A percentile compares a stretch with the other conserved stretches of the same genome.
Evolutionary conservation across 2,329 filamentous ascomycete genomes (phyloP).

Genomic region (Mycocentrospora acerina): DNA sequence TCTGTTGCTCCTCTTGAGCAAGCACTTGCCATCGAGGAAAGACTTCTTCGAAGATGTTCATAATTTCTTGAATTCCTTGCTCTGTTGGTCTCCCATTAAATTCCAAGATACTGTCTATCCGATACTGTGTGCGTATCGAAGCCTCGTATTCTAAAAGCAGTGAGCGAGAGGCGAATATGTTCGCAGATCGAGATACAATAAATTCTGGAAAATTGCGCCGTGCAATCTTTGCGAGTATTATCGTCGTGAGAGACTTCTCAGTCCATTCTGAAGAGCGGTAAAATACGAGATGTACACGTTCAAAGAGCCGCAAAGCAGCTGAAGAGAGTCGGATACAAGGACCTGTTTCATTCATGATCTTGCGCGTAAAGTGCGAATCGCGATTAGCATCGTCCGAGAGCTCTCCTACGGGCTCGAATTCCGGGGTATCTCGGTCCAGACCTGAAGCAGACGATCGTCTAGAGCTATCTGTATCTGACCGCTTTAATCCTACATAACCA

Average conservation of each 20-base stretch:
- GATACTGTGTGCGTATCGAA: constrained; percentile 76
- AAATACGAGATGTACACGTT: constrained; percentile 92
- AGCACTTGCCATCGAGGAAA: constrained; percentile 79
- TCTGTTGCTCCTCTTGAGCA: constrained; percentile 71
- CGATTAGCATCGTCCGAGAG: constrained; percentile 59
- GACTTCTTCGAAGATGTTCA: constrained; percentile 71
- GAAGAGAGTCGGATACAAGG: constrained; percentile 81
- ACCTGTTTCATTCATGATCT: constrained; percentile 75
- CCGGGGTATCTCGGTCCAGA: constrained; percentile 28
- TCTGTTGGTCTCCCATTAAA: constrained; percentile 70
- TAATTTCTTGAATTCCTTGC: constrained; percentile 65
- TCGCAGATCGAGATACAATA: constrained; percentile 83
- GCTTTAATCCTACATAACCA: constrained; percentile 66
- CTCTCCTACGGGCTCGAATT: constrained; percentile 36
- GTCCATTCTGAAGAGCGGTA: constrained; percentile 97
- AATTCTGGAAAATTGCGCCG: constrained; percentile 86
- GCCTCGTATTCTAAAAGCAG: constrained; percentile 86
- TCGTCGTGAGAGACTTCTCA: constrained; percentile 91
- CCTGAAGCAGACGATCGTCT: constrained; percentile 48
- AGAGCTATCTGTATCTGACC: constrained; percentile 63
- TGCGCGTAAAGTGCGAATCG: constrained; percentile 72
- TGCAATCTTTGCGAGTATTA: constrained; percentile 90
- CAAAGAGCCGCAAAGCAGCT: constrained; percentile 76
- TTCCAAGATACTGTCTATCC: constrained; percentile 80
- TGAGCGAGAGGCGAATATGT: constrained; percentile 78